A percentile compares a stretch with the other conserved stretches of the same genome.
These are phyloP conservation scores for Castanea sativa DNA, from an alignment of 306 rosid species.

Conservation along the genomic window DNA sequence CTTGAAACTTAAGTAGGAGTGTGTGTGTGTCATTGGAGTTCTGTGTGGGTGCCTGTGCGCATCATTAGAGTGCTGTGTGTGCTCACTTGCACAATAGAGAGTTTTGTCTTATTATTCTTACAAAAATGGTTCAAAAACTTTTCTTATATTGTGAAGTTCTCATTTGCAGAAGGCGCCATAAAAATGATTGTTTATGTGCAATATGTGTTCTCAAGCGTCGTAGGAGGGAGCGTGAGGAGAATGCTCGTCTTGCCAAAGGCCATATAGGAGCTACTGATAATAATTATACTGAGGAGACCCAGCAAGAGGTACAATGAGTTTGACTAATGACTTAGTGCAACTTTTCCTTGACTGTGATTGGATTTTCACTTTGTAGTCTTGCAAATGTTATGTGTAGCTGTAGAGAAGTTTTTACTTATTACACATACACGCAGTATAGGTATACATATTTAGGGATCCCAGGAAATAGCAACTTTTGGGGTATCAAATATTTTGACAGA, in stretches of 20 bases:
- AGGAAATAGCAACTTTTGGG: neutral
- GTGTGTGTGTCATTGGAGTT: neutral
- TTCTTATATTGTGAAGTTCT: constrained; percentile 13
- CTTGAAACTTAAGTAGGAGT: neutral
- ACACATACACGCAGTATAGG: neutral
- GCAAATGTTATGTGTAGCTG: neutral
- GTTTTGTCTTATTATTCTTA: neutral
- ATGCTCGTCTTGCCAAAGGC: constrained; percentile 60
- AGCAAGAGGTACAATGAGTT: constrained; percentile 57
- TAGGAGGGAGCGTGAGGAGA: constrained; percentile 92
- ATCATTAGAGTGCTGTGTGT: too few species aligned
- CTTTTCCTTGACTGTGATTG: neutral
- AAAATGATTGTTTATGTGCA: constrained; percentile 89
- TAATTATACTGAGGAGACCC: constrained; percentile 48
- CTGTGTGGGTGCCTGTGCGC: too few species aligned
- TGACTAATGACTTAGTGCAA: constrained; percentile 14
- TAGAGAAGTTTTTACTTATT: neutral
- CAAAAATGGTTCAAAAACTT: neutral
- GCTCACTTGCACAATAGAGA: too few species aligned
- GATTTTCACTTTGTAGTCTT: neutral
- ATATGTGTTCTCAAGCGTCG: constrained; percentile 90
- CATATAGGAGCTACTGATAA: constrained; percentile 46
- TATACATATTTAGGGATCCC: constrained; percentile 1
- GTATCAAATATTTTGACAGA: neutral
- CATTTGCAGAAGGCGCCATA: constrained; percentile 88